Base-by-base conservation (phyloP, 306 rosid genomes). In the Quercus alba region DNA sequence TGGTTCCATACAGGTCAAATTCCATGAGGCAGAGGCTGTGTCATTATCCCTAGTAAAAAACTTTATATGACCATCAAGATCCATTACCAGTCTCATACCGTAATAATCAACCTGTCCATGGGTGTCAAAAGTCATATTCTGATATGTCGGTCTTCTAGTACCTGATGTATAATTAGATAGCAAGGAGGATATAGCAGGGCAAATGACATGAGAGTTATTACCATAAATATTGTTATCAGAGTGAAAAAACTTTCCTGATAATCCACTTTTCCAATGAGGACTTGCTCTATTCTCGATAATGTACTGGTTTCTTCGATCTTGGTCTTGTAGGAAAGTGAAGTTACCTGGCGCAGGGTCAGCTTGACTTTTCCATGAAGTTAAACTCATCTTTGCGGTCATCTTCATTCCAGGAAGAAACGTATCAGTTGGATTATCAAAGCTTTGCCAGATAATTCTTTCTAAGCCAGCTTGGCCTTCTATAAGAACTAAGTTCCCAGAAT, bases 371-470 rank as follows among this genome's bases (percentile, higher is more conserved):
- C 91, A 84, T 1, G 84, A 87, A 25, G 56, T 85, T 85, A 91
- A 73, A 0, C 0, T 0, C 4, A 82, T 17, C 15, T 1, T 1
- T 1, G 1, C 2, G 57, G 73, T 57, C 88, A 88, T 88, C 31
- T 78, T 10, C 92, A 91, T 91, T 19, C 77, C 78, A 0, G 86
- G 85, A 28, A 91, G 80, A 78, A 91, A 88, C 33, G 95, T 88
- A 64, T 91, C 79, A 3, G 90, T 85, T 19, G 90, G 89, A 12
- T 66, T 1, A 5, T 62, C 7, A 68, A 90, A 89, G 52, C 91
- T 89, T 35, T 88, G 81, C 94, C 94, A 90, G 5, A 76, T 0
- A 15, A n/a, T 52, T 6, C 0, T 28, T 20, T 11, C 44, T 38
- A 2, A 9, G 26, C 61, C 31, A 8, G 31, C 56, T 5, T 33